Conservation (phyloP, 306 rosid species). For the barrel medic (Medicago truncatula) region DNA sequence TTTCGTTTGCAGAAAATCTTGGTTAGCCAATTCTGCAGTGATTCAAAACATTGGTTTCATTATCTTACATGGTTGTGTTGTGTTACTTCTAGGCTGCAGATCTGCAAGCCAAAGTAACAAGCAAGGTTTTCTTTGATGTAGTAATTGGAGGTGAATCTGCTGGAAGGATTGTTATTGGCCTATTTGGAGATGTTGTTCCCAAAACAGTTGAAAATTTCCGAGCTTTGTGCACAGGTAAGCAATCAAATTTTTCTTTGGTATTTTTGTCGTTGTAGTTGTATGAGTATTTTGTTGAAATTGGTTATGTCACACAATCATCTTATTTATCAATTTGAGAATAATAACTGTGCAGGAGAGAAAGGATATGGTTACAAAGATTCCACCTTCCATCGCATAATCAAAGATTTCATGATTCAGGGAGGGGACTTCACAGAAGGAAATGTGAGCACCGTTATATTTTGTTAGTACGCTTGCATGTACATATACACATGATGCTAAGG, state of each 20-base stretch:
- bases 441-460: constrained; percentile 47
- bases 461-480: constrained; percentile 18
- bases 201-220: constrained; percentile 84
- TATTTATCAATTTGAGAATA: constrained; percentile 31
- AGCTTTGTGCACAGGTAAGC: constrained; percentile 77
- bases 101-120: constrained; percentile 77
- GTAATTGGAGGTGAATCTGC: constrained; percentile 67
- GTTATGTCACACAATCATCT: not conserved
- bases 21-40: not conserved
- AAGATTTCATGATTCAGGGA: constrained; percentile 91
- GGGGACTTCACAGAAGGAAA: constrained; percentile 94
- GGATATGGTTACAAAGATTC: constrained; percentile 86
- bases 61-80: constrained; percentile 39
- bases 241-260: constrained; percentile 1
- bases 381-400: constrained; percentile 86
- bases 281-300: constrained; percentile 20
- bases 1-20: constrained; percentile 16
- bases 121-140: constrained; percentile 72
- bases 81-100: constrained; percentile 56
- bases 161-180: constrained; percentile 76
- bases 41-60: constrained; percentile 13
- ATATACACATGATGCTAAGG: constrained; percentile 11
- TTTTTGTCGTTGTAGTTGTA: constrained; percentile 27
- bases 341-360: constrained; percentile 73
- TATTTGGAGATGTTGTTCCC: constrained; percentile 81